Evolutionary conservation across 305 asterid genomes (phyloP), one percentile per base, ranked within the genome.

Genomic region (Solanum hybrid): DNA sequence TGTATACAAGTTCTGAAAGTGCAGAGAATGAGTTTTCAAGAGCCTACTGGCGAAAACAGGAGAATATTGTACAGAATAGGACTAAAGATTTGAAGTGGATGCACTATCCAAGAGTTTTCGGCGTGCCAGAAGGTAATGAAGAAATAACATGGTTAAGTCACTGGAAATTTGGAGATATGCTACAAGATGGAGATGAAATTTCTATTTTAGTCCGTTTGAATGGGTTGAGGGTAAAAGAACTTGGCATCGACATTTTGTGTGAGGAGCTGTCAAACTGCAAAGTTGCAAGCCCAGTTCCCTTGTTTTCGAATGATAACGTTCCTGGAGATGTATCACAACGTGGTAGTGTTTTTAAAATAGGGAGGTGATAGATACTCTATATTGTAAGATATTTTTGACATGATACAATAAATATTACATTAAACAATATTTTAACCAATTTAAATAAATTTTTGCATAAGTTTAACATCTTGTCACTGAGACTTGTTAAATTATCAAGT

Each of bases 61-160:
- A 17, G 75, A 83, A 27, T 83, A 83, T 29, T 51, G 15, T 83
- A 83, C 88, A 45, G 39, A 83, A 83, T 29, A 17, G 3, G 39
- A 87, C 89, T 29, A 87, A 72, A 36, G 82, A 38, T 31, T 38
- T 87, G 61, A 72, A 41, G 17, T 87, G 89, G 89, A 10, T 7
- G 12, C 89, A 36, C 70, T 10, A 15, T 73, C 83, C 83, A 87
- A 73, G 38, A 12, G 26, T 26, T 87, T 87, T 72, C 4, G 89
- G 89, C 61, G 0, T 87, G 37, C 72, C 89, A 24, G 81, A 72
- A 36, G 83, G 89, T 10, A 34, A 31, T 73, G 84, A 37, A 87
- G 89, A 76, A 15, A 87, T 87, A 31, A 87, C 81, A 12, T 73
- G 83, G 79, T 72, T 87, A 87, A 87, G 89, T 72, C 89, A 15